These are phyloP conservation scores for Nelumbo lutea DNA, from an alignment of 164 flowering plant species.

Conservation along the genomic window DNA sequence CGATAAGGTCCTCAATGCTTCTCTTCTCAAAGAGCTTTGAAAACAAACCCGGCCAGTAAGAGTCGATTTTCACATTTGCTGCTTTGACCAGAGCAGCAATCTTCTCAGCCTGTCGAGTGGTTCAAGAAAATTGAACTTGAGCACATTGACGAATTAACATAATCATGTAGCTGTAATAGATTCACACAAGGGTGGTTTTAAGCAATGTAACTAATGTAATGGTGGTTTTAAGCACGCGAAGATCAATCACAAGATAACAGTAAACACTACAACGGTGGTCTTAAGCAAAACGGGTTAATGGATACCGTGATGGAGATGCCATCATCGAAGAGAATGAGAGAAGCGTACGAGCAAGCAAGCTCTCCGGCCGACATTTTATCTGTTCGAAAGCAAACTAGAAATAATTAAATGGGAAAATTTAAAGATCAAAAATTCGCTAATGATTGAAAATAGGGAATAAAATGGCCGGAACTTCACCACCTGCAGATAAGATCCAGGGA, in stretches of 20 bases:
- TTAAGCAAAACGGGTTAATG: neutral
- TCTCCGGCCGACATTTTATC: constrained; percentile 27
- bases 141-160: no score
- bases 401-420: no score
- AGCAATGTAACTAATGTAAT: no score
- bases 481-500: no score
- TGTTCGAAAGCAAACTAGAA: neutral
- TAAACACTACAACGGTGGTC: neutral
- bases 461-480: no score
- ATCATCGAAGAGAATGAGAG: constrained; percentile 32
- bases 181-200: no score
- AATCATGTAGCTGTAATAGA: no score
- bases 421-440: no score
- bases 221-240: no score
- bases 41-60: constrained; percentile 25
- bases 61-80: constrained; percentile 16
- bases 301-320: constrained; percentile 33
- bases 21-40: constrained; percentile 27
- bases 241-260: neutral
- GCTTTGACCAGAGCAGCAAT: constrained; percentile 20
- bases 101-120: constrained; percentile 21
- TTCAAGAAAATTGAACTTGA: no score
- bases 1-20: constrained; percentile 21
- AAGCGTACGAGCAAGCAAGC: constrained; percentile 35
- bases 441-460: no score